phyloP scores from a whole-genome alignment of 2,329 filamentous ascomycete genomes.

The Cephalotrichum gorgonifer region DNA sequence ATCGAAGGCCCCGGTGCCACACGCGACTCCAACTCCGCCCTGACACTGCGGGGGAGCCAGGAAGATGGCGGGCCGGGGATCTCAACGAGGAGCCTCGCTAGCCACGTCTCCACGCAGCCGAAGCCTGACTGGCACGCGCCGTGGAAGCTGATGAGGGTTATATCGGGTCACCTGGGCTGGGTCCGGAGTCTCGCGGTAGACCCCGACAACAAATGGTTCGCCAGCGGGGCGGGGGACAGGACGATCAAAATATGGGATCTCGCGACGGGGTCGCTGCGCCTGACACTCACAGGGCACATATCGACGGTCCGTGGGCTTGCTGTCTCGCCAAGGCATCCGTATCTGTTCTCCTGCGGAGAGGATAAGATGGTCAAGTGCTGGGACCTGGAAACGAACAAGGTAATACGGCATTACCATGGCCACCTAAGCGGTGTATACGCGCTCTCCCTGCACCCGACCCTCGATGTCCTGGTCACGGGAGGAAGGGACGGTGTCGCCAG shows the following conservation, averaged over 20 bases:
- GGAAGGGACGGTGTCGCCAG: slow-evolving; percentile 88
- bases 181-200: slow-evolving; percentile 83
- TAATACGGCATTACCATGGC: slow-evolving; percentile 94
- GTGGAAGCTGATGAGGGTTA: slow-evolving; percentile 97
- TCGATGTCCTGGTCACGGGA: slow-evolving; percentile 90
- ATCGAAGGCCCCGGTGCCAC: slow-evolving; percentile 28
- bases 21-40: slow-evolving; percentile 26
- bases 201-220: slow-evolving; percentile 96
- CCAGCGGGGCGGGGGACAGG: slow-evolving; percentile 84
- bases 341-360: slow-evolving; percentile 94
- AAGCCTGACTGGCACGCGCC: slow-evolving; percentile 95
- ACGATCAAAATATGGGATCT: slow-evolving; percentile 99
- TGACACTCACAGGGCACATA: slow-evolving; percentile 90
- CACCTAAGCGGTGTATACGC: slow-evolving; percentile 95
- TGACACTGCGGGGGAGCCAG: not conserved
- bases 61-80: not conserved
- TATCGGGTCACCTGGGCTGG: slow-evolving; percentile 94
- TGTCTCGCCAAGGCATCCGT: slow-evolving; percentile 86
- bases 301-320: slow-evolving; percentile 87
- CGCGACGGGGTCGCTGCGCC: slow-evolving; percentile 69
- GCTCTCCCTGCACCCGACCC: slow-evolving; percentile 80
- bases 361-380: slow-evolving; percentile 99
- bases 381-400: slow-evolving; percentile 99
- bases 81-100: slow-evolving; percentile 3
- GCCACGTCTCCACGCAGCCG: slow-evolving; percentile 21